phyloP scores from a whole-genome alignment of 2,329 filamentous ascomycete species.

The Magnaporthiopsis rhizophila region DNA sequence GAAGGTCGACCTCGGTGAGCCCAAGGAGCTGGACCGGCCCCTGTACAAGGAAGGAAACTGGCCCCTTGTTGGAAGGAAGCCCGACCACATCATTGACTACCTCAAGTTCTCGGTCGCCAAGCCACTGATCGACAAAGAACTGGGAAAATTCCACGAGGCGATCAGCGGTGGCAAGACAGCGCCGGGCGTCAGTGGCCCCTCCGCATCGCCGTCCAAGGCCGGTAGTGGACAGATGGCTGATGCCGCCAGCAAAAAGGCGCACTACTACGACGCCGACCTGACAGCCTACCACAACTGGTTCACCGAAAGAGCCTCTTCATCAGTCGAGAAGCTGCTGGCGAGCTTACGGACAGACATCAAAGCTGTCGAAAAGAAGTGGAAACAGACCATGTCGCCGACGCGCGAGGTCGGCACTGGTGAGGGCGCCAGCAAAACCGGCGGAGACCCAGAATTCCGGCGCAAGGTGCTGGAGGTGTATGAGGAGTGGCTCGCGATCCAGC shows the following conservation, averaged over 20 bases:
- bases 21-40: slow-evolving; percentile 25
- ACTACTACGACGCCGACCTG: slow-evolving; percentile 30
- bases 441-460: slow-evolving; percentile 15
- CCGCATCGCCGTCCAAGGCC: too few species aligned
- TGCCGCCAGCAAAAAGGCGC: slow-evolving; percentile 11
- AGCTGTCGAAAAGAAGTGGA: slow-evolving; percentile 25
- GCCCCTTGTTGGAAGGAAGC: slow-evolving; percentile 14
- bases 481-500: slow-evolving; percentile 33
- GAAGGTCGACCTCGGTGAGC: slow-evolving; percentile 16
- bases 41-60: slow-evolving; percentile 34
- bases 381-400: background rate
- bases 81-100: slow-evolving; percentile 51
- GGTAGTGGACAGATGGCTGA: background rate
- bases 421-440: slow-evolving; percentile 8
- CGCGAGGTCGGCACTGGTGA: background rate
- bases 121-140: slow-evolving; percentile 28
- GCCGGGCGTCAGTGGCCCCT: background rate
- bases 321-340: slow-evolving; percentile 23
- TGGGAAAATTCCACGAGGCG: slow-evolving; percentile 24
- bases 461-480: slow-evolving; percentile 29
- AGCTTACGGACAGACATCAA: slow-evolving; percentile 27
- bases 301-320: slow-evolving; percentile 21
- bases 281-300: slow-evolving; percentile 24
- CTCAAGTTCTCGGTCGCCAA: slow-evolving; percentile 49
- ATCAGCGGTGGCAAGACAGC: slow-evolving; percentile 12